phyloP scores from a whole-genome alignment of 371 early-diverging fungal genomes.

The Apophysomyces variabilis region DNA sequence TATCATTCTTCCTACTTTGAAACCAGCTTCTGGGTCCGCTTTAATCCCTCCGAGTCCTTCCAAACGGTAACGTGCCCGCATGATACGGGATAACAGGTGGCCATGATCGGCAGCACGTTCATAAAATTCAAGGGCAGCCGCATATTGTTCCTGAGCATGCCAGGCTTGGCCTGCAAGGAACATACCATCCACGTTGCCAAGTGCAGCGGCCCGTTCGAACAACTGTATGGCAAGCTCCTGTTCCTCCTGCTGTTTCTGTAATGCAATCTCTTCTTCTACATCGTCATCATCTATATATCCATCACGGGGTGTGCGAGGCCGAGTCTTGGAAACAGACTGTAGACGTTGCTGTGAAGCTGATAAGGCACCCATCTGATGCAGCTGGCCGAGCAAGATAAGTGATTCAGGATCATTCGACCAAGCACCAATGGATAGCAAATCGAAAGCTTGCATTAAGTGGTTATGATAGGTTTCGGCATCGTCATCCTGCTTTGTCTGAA shows the following conservation, averaged over 20 bases:
- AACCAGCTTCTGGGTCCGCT: constrained; percentile 43
- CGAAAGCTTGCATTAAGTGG: constrained; percentile 11
- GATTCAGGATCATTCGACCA: constrained; percentile 23
- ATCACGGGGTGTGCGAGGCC: neutral
- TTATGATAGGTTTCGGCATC: constrained; percentile 4
- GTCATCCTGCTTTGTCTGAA: constrained; percentile 9
- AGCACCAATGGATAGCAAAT: constrained; percentile 23
- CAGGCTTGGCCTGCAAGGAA: constrained; percentile 48
- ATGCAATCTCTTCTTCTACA: neutral
- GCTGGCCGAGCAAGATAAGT: constrained; percentile 19
- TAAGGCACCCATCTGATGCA: constrained; percentile 20
- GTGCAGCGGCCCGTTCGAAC: constrained; percentile 45
- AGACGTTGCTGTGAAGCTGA: constrained; percentile 9
- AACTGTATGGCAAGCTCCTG: constrained; percentile 40
- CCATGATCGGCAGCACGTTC: constrained; percentile 47
- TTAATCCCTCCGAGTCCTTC: constrained; percentile 42
- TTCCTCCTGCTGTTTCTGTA: constrained; percentile 36
- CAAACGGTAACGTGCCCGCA: constrained; percentile 46
- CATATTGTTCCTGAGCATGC: constrained; percentile 51
- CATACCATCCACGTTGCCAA: constrained; percentile 46
- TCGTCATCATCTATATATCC: constrained; percentile 12
- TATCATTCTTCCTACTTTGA: constrained; percentile 28
- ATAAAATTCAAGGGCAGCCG: constrained; percentile 46
- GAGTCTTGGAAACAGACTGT: neutral
- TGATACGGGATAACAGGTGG: constrained; percentile 40